Percentiles rank a stretch among this genome's conserved stretches.
Conservation (phyloP, 768 basidiomycete genomes). For the Leccinum aurantiacum region DNA sequence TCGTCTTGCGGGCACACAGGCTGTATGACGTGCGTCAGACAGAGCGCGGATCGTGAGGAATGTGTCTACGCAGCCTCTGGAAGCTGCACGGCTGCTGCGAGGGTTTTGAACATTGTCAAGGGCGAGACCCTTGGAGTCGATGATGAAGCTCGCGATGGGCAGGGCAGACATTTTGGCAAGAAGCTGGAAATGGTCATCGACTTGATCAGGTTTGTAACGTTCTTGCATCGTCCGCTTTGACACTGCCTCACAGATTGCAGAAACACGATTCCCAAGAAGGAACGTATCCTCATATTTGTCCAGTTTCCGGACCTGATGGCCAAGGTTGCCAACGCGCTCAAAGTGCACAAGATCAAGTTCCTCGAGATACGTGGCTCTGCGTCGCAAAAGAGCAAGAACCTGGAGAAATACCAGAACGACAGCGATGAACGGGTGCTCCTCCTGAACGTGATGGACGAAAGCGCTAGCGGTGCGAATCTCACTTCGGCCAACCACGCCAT, state of each 20-base stretch:
- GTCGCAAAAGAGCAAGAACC: slow-evolving; percentile 72
- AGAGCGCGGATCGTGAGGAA: slow-evolving; percentile 72
- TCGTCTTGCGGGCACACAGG: slow-evolving; percentile 94
- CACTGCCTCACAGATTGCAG: slow-evolving; percentile 35
- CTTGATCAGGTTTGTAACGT: slow-evolving; percentile 62
- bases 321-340: slow-evolving; percentile 84
- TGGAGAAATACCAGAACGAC: slow-evolving; percentile 86
- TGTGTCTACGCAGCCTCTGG: slow-evolving; percentile 74
- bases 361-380: slow-evolving; percentile 82
- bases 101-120: slow-evolving; percentile 79
- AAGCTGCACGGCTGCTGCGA: slow-evolving; percentile 76
- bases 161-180: slow-evolving; percentile 76
- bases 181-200: slow-evolving; percentile 78
- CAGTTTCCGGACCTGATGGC: slow-evolving; percentile 93
- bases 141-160: slow-evolving; percentile 69
- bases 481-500: slow-evolving; percentile 94
- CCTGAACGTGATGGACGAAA: slow-evolving; percentile 92
- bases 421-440: slow-evolving; percentile 77
- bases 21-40: slow-evolving; percentile 69
- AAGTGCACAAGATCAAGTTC: slow-evolving; percentile 67
- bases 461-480: slow-evolving; percentile 90
- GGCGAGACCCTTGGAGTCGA: slow-evolving; percentile 79
- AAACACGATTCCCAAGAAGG: slow-evolving; percentile 65
- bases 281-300: slow-evolving; percentile 91
- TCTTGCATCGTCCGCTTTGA: background rate